Percentiles rank a stretch among this genome's conserved stretches.
Evolutionary conservation across 2,329 filamentous ascomycete genomes (phyloP).

Genomic region (Fusarium irregulare): DNA sequence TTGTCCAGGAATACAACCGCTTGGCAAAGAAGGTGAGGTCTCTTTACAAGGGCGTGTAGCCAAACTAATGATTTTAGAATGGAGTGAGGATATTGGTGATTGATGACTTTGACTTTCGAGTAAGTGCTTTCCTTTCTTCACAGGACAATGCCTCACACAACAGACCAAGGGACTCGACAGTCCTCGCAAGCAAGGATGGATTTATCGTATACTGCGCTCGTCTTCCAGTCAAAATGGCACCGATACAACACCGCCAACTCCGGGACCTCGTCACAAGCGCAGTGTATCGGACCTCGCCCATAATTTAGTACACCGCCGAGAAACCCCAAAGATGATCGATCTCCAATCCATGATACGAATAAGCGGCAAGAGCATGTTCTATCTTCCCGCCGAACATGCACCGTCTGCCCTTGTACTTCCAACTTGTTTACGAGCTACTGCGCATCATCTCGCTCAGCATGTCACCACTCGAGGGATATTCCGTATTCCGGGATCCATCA

Average conservation of each 20-base stretch:
- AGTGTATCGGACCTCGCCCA: constrained; percentile 68
- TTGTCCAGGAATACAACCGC: constrained; percentile 69
- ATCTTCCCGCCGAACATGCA: constrained; percentile 69
- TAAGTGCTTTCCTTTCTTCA: constrained; percentile 41
- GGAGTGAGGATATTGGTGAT: constrained; percentile 59
- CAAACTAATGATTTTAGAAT: constrained; percentile 55
- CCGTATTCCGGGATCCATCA: constrained; percentile 69
- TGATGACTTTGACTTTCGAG: constrained; percentile 52
- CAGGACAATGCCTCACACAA: constrained; percentile 6
- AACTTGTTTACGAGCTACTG: constrained; percentile 73
- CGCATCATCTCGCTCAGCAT: constrained; percentile 71
- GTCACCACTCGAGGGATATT: constrained; percentile 69
- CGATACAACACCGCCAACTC: constrained; percentile 9
- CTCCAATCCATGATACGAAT: constrained; percentile 70
- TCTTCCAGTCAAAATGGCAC: constrained; percentile 32
- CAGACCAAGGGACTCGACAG: constrained; percentile 37
- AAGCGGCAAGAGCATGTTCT: constrained; percentile 71
- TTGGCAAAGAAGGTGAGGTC: constrained; percentile 65
- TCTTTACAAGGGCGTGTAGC: background rate
- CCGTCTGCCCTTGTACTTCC: constrained; percentile 68
- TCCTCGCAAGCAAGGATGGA: constrained; percentile 52
- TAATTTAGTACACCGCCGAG: constrained; percentile 58
- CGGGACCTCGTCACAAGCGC: constrained; percentile 55
- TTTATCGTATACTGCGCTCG: constrained; percentile 52
- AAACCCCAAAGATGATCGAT: constrained; percentile 61